Evolutionary conservation across 2,329 filamentous ascomycete genomes (phyloP).

Genomic region (Sordariomycetes sp.): DNA sequence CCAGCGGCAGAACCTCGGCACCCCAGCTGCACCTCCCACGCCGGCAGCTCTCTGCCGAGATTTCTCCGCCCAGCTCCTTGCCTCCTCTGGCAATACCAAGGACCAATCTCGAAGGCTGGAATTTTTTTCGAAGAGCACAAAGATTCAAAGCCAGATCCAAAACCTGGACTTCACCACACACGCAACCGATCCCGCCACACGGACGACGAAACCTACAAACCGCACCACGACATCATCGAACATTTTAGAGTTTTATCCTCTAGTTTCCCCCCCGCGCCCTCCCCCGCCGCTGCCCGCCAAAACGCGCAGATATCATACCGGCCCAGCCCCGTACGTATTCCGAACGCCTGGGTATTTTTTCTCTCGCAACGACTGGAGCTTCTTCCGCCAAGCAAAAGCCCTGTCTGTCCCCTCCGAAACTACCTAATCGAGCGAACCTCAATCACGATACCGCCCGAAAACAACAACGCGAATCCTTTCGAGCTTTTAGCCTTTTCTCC

Average conservation of each 20-base stretch:
- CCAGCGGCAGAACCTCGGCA: neutral
- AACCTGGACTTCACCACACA: conserved; percentile 3
- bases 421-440: neutral
- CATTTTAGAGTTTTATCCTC: neutral
- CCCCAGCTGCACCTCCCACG: neutral
- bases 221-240: neutral
- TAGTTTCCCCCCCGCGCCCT: neutral
- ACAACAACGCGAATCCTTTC: neutral
- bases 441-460: neutral
- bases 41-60: neutral
- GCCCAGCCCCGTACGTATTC: neutral
- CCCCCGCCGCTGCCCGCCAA: neutral
- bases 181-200: neutral
- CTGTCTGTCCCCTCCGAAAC: neutral
- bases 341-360: neutral
- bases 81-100: neutral
- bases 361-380: neutral
- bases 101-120: conserved; percentile 1
- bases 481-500: neutral
- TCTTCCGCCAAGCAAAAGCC: neutral
- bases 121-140: conserved; percentile 4
- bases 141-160: conserved; percentile 2
- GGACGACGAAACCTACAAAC: neutral
- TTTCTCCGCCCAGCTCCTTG: conserved; percentile 2
- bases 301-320: neutral